Evolutionary conservation across 148 eudicot species (phyloP), one percentile per base, ranked within the genome.

Genomic region (Persicaria tinctoria): DNA sequence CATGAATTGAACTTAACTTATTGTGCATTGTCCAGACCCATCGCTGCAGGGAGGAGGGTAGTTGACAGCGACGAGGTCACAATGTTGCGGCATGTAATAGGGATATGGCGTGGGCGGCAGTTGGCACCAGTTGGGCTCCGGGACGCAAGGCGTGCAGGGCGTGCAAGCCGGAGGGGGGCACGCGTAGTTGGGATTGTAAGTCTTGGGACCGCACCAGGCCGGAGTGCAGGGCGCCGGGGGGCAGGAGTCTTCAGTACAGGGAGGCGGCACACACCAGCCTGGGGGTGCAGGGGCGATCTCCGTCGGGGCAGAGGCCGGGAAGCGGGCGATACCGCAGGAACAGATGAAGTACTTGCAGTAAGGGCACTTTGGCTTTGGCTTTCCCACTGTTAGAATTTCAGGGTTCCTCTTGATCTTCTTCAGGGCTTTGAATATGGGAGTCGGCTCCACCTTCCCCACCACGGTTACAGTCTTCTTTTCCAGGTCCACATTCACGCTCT

Each of bases 391-490:
- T 0, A 78, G 41, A 1, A 78, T 74, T 13, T 78, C 81, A 4
- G 81, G 81, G 8, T 47, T 20, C 49, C 53, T 55, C 49, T 66
- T 73, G 27, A 79, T 79, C 74, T 79, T 79, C 70, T 74, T 79
- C 11, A 79, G 64, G 49, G 63, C 73, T 66, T 74, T 79, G 77
- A 66, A 79, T 0, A 79, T 69, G 1, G 77, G 77, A 46, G 59
- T 27, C 38, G 81, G 81, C 70, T 79, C 81, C 44, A 79, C 77
- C 8, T 16, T 73, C 46, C 81, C 81, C 9, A 74, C 46, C 60
- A 74, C 70, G 46, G 77, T 79, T 18, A 79, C 9, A 20, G 77
- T 79, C 47, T 66, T 73, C 48, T 57, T 79, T 27, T 27, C 70
- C 8, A 48, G 18, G 71, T 79, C 81, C 54, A 74, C 47, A 5